Conservation (phyloP, 225 moss, liverwort and hornwort species). For the Marchantia polymorpha region DNA sequence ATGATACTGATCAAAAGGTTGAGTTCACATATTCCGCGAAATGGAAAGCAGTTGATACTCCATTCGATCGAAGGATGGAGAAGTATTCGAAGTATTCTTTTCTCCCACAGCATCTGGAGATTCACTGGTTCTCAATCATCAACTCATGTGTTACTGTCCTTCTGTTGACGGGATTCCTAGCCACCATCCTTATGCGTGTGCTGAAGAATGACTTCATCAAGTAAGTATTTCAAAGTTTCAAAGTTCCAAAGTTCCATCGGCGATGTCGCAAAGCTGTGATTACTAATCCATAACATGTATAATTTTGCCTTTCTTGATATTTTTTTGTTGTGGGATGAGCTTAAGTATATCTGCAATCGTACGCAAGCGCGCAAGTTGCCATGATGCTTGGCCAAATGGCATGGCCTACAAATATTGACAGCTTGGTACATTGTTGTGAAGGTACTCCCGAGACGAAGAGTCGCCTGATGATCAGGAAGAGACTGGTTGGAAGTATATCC, state of each 20-base stretch:
- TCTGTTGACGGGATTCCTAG: constrained; percentile 86
- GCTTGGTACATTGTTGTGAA: constrained; percentile 10
- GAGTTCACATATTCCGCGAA: constrained; percentile 79
- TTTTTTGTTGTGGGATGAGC: too few species aligned
- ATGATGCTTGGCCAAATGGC: too few species aligned
- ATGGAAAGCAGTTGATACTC: constrained; percentile 59
- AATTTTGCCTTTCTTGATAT: too few species aligned
- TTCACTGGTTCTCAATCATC: constrained; percentile 99
- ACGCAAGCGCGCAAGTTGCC: too few species aligned
- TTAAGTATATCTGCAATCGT: too few species aligned
- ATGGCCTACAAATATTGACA: neutral
- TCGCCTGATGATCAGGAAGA: constrained; percentile 87
- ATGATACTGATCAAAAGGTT: constrained; percentile 59
- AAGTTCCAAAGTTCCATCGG: neutral
- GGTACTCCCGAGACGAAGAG: constrained; percentile 94
- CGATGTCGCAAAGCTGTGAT: too few species aligned
- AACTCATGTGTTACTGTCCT: constrained; percentile 95
- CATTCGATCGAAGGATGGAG: constrained; percentile 75
- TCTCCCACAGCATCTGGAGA: constrained; percentile 85
- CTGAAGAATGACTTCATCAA: constrained; percentile 98
- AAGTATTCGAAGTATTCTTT: constrained; percentile 77
- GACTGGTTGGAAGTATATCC: constrained; percentile 98
- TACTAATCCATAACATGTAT: too few species aligned
- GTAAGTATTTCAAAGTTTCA: constrained; percentile 31
- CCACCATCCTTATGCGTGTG: constrained; percentile 95